Evolutionary conservation across 805 yeast species (phyloP).

Genomic region (Torulaspora franciscae): DNA sequence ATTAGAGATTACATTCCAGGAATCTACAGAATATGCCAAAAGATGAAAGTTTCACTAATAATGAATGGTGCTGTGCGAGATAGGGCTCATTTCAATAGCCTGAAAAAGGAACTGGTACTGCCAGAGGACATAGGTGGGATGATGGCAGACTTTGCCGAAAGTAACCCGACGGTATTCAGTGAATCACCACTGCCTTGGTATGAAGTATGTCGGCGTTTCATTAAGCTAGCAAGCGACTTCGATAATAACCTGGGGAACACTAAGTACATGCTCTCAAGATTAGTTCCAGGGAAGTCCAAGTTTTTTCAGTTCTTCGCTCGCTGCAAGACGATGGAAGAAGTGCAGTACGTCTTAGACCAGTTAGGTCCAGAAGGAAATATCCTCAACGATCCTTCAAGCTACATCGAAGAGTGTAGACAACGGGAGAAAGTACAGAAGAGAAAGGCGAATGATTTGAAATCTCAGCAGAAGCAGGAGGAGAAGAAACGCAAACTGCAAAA

Average conservation of each 20-base stretch:
- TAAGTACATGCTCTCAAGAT: constrained; percentile 72
- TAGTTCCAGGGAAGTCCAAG: constrained; percentile 69
- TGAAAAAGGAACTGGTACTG: constrained; percentile 49
- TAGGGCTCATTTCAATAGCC: constrained; percentile 46
- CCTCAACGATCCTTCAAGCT: constrained; percentile 21
- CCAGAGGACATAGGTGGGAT: constrained; percentile 70
- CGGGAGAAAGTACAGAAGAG: constrained; percentile 18
- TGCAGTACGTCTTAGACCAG: constrained; percentile 29
- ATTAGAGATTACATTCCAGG: constrained; percentile 61
- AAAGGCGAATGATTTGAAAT: constrained; percentile 13
- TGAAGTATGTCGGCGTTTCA: constrained; percentile 50
- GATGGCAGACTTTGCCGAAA: constrained; percentile 90
- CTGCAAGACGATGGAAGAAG: constrained; percentile 51
- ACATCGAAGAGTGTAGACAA: constrained; percentile 16
- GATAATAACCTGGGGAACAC: constrained; percentile 68
- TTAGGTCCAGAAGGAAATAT: constrained; percentile 21
- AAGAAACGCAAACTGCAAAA: constrained; percentile 7
- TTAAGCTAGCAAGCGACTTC: constrained; percentile 47
- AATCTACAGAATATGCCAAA: constrained; percentile 57
- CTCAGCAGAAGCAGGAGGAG: constrained; percentile 15
- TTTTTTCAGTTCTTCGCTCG: constrained; percentile 54
- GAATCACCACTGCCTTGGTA: constrained; percentile 48
- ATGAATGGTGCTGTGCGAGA: constrained; percentile 74
- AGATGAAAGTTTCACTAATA: constrained; percentile 61
- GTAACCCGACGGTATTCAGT: constrained; percentile 72